Evolutionary conservation across 2,329 filamentous ascomycete genomes (phyloP).

Genomic region (Fusarium solani-melongenae): DNA sequence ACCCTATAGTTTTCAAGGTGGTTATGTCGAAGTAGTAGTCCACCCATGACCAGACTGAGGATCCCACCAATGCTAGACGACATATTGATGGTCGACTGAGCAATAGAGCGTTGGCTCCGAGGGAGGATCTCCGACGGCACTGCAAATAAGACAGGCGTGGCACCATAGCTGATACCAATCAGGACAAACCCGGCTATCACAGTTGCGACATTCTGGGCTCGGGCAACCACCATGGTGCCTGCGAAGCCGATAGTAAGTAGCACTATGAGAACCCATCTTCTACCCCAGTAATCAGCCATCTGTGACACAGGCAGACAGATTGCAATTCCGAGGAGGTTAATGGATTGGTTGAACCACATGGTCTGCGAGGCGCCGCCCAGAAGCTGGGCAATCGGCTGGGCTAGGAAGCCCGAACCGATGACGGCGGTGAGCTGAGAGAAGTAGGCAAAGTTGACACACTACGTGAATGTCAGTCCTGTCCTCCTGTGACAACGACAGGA

Average conservation of each 20-base stretch:
- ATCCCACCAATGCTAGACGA: slow-evolving; percentile 19
- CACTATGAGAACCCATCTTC: slow-evolving; percentile 20
- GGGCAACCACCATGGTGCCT: slow-evolving; percentile 15
- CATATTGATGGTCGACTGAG: slow-evolving; percentile 25
- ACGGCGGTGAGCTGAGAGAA: not conserved
- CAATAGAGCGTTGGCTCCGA: slow-evolving; percentile 17
- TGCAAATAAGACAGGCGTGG: slow-evolving; percentile 21
- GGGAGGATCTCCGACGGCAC: slow-evolving; percentile 31
- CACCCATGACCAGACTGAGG: slow-evolving; percentile 16
- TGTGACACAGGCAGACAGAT: not conserved
- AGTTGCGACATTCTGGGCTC: slow-evolving; percentile 16
- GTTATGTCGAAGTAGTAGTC: not conserved
- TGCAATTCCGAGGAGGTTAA: not conserved
- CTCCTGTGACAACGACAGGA: not conserved
- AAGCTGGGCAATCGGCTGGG: not conserved
- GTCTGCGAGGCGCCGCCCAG: not conserved
- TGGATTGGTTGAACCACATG: not conserved
- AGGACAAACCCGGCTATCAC: slow-evolving; percentile 16
- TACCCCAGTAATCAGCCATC: slow-evolving; percentile 5
- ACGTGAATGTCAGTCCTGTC: not conserved
- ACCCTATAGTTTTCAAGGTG: slow-evolving; percentile 18
- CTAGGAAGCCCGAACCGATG: not conserved
- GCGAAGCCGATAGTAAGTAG: slow-evolving; percentile 2
- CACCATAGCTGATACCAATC: slow-evolving; percentile 18
- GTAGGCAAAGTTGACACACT: not conserved